Base-by-base conservation (phyloP, 192 early-diverging fungal species). In the Cladochytrium replicatum region DNA sequence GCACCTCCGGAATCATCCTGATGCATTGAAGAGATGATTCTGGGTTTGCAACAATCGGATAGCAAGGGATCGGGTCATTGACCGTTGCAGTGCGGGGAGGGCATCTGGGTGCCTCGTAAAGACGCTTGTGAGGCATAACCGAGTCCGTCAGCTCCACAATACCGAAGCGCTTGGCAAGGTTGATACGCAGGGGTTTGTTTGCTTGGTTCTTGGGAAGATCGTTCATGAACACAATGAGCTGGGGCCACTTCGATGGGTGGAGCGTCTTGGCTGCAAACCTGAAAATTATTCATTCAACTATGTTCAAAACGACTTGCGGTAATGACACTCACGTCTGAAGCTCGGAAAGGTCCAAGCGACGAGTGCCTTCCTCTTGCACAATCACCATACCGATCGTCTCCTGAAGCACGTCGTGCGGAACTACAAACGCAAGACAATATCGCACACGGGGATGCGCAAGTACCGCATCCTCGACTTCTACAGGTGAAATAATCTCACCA, bases 401-500 rank as follows among this genome's bases (percentile, higher is more conserved):
- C 61, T 71, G 69, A 6, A 71, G 47, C 1, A 52, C 47, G 29
- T 52, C 48, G 37, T 71, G 69, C 25, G 55, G 52, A 7, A 68
- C 66, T 2, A 61, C 63, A 39, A 71, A 71, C 13, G 69, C 69
- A 23, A 71, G 43, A 13, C 57, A 55, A n/a, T 68, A 46, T 15
- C 34, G 40, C 22, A 71, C 46, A 19, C 42, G 41, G 6, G 63
- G 63, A 38, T 69, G 62, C 29, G 40, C 41, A 2, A 55, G 29
- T 38, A 91, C 63, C 29, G 78, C 70, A 9, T 68, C 69, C 53
- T 90, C 87, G 1, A 92, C 67, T 61, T 92, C 89, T 9, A 89
- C 54, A 2, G 89, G 89, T n/a, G 83, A 87, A 49, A 92, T 89
- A 63, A 86, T 92, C 60, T 89, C 89, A 22, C 89, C 89, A 29